These are phyloP conservation scores for Malus sieversii DNA, from an alignment of 306 rosid genomes.

Conservation along the genomic window DNA sequence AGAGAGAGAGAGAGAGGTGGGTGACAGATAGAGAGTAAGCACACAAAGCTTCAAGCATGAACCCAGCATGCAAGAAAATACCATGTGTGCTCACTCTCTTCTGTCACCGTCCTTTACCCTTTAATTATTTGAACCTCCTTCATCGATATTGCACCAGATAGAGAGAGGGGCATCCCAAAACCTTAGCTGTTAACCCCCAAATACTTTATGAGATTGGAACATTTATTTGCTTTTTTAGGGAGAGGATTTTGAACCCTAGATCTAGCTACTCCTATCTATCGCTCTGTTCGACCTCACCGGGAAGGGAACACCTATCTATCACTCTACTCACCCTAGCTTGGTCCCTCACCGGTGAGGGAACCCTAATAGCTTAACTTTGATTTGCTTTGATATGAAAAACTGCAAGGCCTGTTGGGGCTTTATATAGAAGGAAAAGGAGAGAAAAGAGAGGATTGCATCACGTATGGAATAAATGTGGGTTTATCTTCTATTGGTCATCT, in stretches of 20 bases:
- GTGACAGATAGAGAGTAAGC: conserved; percentile 96
- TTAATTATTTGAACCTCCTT: neutral
- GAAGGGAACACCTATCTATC: neutral
- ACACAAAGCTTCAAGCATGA: conserved; percentile 82
- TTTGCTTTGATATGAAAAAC: conserved; percentile 3
- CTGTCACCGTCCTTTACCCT: conserved; percentile 89
- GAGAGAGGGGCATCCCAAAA: neutral
- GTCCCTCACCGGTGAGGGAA: neutral
- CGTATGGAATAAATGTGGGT: conserved; percentile 60
- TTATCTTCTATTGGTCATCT: conserved; percentile 43
- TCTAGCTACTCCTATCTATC: neutral
- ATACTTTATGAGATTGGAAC: conserved; percentile 25
- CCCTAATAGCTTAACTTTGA: neutral
- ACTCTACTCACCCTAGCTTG: neutral
- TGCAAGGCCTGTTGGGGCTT: conserved; percentile 25
- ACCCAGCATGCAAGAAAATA: conserved; percentile 55
- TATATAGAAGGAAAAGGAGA: conserved; percentile 44
- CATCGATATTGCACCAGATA: neutral
- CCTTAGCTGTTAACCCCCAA: conserved; percentile 7
- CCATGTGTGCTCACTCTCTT: conserved; percentile 99
- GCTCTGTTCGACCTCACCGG: neutral
- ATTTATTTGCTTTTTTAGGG: neutral
- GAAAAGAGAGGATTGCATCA: conserved; percentile 27
- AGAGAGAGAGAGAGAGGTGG: neutral
- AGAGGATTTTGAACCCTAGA: neutral